phyloP scores from a whole-genome alignment of 805 yeast genomes.

The Scheffersomyces coipomensis region DNA sequence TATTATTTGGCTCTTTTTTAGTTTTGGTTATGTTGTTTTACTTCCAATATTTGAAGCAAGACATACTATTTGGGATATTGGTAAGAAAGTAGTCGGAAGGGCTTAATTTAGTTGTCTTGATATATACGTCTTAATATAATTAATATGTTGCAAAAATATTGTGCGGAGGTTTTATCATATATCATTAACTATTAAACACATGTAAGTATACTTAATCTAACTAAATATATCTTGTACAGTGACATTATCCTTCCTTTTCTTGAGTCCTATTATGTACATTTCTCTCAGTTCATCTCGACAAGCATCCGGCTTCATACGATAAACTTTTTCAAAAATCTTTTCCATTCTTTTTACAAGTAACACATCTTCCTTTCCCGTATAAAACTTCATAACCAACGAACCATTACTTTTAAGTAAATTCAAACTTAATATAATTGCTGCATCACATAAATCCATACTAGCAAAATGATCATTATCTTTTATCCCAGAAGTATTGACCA shows the following conservation, averaged over 20 bases:
- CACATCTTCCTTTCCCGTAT: conserved; percentile 76
- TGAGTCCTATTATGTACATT: conserved; percentile 72
- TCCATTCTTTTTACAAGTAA: conserved; percentile 59
- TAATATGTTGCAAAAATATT: not conserved
- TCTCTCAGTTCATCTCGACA: conserved; percentile 80
- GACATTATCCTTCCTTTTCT: conserved; percentile 30
- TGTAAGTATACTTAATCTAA: not conserved
- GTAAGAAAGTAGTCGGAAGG: not conserved
- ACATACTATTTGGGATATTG: conserved; percentile 6
- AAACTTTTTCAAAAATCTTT: conserved; percentile 60
- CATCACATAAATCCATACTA: conserved; percentile 91
- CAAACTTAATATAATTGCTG: conserved; percentile 76
- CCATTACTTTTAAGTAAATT: conserved; percentile 74
- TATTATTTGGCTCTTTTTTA: conserved; percentile 32
- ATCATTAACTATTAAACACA: no score
- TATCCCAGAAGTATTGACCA: conserved; percentile 88
- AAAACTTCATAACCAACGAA: conserved; percentile 75
- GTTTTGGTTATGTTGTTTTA: conserved; percentile 27
- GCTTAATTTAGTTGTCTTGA: not conserved
- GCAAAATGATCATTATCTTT: conserved; percentile 76
- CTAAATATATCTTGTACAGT: not conserved
- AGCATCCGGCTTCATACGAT: conserved; percentile 76
- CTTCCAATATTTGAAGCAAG: conserved; percentile 28
- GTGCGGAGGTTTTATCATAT: not conserved
- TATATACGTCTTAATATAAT: not conserved